Evolutionary conservation across 1,284 basidiomycete genomes (phyloP).

Genomic region (Moesziomyces globuligerus): DNA sequence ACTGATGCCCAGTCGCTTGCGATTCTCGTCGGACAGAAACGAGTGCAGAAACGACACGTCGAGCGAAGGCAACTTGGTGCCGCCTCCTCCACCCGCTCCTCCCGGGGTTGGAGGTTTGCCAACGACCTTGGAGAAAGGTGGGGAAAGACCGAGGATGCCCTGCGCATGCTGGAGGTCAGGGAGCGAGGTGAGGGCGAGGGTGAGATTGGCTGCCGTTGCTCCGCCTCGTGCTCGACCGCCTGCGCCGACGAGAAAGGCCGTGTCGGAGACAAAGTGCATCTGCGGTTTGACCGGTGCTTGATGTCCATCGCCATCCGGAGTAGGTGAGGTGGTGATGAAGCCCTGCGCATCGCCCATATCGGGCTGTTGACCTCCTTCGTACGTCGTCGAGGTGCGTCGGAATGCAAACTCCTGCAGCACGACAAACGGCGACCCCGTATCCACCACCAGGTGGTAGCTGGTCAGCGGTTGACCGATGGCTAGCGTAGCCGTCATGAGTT

Average conservation of each 20-base stretch:
- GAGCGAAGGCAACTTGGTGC: not conserved
- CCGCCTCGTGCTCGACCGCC: constrained; percentile 12
- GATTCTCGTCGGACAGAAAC: constrained; percentile 6
- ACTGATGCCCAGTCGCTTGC: constrained; percentile 10
- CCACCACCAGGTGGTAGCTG: constrained; percentile 30
- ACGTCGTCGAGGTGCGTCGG: constrained; percentile 1
- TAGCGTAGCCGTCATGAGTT: constrained; percentile 21
- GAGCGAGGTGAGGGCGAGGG: constrained; percentile 10
- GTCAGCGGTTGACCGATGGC: constrained; percentile 10
- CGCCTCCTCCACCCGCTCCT: not conserved
- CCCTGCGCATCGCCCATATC: constrained; percentile 1
- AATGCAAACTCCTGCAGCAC: constrained; percentile 7
- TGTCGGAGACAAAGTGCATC: constrained; percentile 24
- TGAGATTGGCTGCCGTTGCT: constrained; percentile 5
- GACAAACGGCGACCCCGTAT: constrained; percentile 38
- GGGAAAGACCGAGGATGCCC: constrained; percentile 36
- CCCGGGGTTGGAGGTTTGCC: too few relatives aligned
- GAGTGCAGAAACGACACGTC: constrained; percentile 27
- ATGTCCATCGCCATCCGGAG: not conserved
- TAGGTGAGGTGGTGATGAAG: constrained; percentile 21
- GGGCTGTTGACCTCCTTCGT: not conserved
- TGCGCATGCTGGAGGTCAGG: constrained; percentile 13
- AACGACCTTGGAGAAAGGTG: constrained; percentile 16
- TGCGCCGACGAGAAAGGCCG: constrained; percentile 5
- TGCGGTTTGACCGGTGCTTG: constrained; percentile 3